These are phyloP conservation scores for Irpex lacteus DNA, from an alignment of 1,284 basidiomycete species.

Conservation along the genomic window DNA sequence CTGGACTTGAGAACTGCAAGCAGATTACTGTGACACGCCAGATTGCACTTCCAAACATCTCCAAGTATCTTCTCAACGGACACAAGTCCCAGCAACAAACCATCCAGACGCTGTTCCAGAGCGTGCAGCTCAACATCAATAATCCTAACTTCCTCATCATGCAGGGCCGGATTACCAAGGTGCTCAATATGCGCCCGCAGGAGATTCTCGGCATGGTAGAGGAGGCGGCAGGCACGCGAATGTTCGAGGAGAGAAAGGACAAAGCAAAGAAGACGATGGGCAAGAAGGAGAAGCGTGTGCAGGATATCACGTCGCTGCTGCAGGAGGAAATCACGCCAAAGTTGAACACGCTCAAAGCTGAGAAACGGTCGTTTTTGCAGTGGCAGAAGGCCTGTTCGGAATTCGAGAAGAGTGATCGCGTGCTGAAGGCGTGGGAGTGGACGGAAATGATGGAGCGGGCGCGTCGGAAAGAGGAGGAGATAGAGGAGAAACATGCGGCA, in stretches of 20 bases:
- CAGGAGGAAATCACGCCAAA: constrained; percentile 95
- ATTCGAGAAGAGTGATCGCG: constrained; percentile 84
- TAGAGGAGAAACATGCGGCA: constrained; percentile 45
- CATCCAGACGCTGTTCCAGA: constrained; percentile 94
- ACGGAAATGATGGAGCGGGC: constrained; percentile 50
- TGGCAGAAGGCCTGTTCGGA: constrained; percentile 91
- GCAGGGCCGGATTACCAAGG: constrained; percentile 96
- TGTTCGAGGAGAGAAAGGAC: constrained; percentile 99
- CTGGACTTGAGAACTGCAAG: constrained; percentile 79
- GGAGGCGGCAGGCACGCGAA: constrained; percentile 96
- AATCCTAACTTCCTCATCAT: constrained; percentile 99
- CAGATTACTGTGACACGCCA: constrained; percentile 98
- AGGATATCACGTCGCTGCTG: constrained; percentile 82
- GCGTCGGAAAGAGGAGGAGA: constrained; percentile 50
- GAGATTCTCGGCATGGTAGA: constrained; percentile 99
- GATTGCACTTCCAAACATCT: constrained; percentile 91
- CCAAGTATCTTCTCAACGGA: constrained; percentile 97
- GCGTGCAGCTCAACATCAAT: constrained; percentile 99
- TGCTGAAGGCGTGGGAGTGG: constrained; percentile 92
- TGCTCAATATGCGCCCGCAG: constrained; percentile 97
- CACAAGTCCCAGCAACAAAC: constrained; percentile 90
- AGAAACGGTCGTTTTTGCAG: constrained; percentile 89
- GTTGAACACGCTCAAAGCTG: constrained; percentile 85
- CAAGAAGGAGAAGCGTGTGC: constrained; percentile 97
- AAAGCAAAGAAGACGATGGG: constrained; percentile 96